Base-by-base conservation (phyloP, 1,284 basidiomycete genomes). In the Chalciporus sp. region DNA sequence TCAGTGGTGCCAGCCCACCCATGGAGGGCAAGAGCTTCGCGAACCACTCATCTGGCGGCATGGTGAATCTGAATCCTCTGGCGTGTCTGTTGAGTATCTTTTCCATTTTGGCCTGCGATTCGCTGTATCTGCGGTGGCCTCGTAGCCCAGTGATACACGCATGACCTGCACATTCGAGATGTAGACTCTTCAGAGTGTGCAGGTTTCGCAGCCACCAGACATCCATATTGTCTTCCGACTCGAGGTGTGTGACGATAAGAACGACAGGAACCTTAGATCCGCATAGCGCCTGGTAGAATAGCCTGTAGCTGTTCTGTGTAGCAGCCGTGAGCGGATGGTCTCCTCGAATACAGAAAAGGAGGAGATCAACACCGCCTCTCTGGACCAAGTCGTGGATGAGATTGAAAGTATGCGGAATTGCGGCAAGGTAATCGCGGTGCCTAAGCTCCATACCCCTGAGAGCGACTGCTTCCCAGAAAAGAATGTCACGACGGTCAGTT, bases 391-490 rank as follows among this genome's bases (percentile, higher is more conserved):
- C 58, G 10, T 61, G 56, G 50, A 79, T 61, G 14, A 78, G 68
- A 0, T 57, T 52, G 51, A 60, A 70, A 17, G 75, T 67, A 46
- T 72, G 58, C 20, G 66, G 62, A 49, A 78, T 67, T 1, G 74
- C 71, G 0, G 69, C 47, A 46, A 69, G 46, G 57, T 64, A 55
- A 53, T 63, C 42, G 20, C 62, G 47, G 63, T 61, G 35, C 7
- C 60, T 42, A 63, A 65, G 31, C 47, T 60, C 61, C 0, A 69
- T 68, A 33, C 74, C 72, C 33, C 74, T 61, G 11, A 78, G 67
- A 12, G 76, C 76, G 6, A 68, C 68, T 3, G 75, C 75, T 43
- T 76, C 76, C 68, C 68, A 78, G 47, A 77, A 52, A 10, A 52
- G 61, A 48, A 65, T 49, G n/a, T 27, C 40, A 12, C 56, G 51